phyloP scores from a whole-genome alignment of 768 basidiomycete genomes.

The Rhodotorula kratochvilovae region DNA sequence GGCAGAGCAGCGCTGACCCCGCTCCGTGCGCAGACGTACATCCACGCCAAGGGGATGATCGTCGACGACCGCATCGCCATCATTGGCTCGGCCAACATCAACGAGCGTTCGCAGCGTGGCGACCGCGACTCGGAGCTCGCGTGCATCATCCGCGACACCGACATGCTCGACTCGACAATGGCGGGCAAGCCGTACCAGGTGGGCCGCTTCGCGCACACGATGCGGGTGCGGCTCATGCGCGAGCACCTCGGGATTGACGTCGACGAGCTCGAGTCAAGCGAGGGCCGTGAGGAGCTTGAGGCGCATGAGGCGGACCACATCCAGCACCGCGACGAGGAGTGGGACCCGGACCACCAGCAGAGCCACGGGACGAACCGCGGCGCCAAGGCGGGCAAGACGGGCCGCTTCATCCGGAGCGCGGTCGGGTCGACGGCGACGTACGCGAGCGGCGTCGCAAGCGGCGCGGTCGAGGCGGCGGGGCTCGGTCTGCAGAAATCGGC shows the following conservation, averaged over 20 bases:
- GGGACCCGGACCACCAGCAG: slow-evolving; percentile 67
- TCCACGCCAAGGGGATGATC: slow-evolving; percentile 55
- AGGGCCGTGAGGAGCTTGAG: slow-evolving; percentile 52
- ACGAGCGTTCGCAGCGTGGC: slow-evolving; percentile 90
- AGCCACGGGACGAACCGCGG: slow-evolving; percentile 18
- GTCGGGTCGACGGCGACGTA: slow-evolving; percentile 38
- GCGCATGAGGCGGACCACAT: slow-evolving; percentile 34
- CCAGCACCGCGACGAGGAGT: slow-evolving; percentile 53
- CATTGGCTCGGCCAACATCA: slow-evolving; percentile 88
- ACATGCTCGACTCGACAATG: slow-evolving; percentile 93
- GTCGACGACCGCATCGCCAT: slow-evolving; percentile 92
- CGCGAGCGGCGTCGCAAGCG: slow-evolving; percentile 15
- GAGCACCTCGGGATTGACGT: slow-evolving; percentile 96
- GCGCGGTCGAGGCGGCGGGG: slow-evolving; percentile 14
- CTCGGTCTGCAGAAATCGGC: slow-evolving; percentile 11
- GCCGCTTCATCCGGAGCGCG: slow-evolving; percentile 4
- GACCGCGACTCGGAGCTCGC: slow-evolving; percentile 96
- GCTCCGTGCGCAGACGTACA: slow-evolving; percentile 32
- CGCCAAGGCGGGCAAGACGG: slow-evolving; percentile 12
- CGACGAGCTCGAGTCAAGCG: slow-evolving; percentile 57
- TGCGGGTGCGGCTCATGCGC: slow-evolving; percentile 89
- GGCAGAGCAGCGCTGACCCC: background rate
- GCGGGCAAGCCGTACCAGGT: slow-evolving; percentile 90
- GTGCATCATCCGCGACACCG: slow-evolving; percentile 88
- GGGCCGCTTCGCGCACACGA: slow-evolving; percentile 90